Evolutionary conservation across 2,329 filamentous ascomycete species (phyloP), one percentile per base, ranked within the genome.

Genomic region (Penicillium sp.): DNA sequence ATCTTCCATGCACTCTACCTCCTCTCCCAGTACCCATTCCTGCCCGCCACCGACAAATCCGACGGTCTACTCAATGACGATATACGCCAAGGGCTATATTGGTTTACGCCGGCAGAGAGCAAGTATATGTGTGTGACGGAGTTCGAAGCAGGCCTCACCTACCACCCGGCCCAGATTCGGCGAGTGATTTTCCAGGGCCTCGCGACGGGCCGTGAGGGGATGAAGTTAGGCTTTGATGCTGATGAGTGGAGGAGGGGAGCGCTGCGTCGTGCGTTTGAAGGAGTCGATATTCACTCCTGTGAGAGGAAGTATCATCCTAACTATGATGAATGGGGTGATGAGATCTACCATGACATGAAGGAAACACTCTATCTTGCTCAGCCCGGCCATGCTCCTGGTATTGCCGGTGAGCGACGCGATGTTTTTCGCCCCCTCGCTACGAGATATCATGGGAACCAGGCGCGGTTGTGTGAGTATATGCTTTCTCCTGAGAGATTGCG

Each of bases 251-350:
- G 34, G 10, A n/a, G 47, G 7, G 23, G 33, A 11, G 47, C 36
- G 8, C 14, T 8, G 23, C 18, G 46, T 13, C 33, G 46, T 8
- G 34, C 34, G 5, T 40, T 49, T 9, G 46, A 49, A 26, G 21
- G 19, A 9, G 9, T 28, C 23, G 46, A 39, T 23, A 7, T 3
- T 18, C 14, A 18, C 14, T 9, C 2, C n/a, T 39, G 36, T 14
- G 13, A 28, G 11, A 23, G 16, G 8, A 29, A 5, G 7, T 9
- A 31, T 46, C 13, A 5, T 5, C 23, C 19, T 19, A 31, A 44
- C 28, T 36, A 29, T 31, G 37, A 36, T 44, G 37, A 51, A 7
- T 51, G 26, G 48, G 48, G 37, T 10, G 29, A 51, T 44, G 37
- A 44, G 24, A 23, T 51, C 11, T 49, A 40, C 24, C 34, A 39